phyloP scores from a whole-genome alignment of 495 filamentous ascomycete species.

The Aspergillus incahuasiensis region DNA sequence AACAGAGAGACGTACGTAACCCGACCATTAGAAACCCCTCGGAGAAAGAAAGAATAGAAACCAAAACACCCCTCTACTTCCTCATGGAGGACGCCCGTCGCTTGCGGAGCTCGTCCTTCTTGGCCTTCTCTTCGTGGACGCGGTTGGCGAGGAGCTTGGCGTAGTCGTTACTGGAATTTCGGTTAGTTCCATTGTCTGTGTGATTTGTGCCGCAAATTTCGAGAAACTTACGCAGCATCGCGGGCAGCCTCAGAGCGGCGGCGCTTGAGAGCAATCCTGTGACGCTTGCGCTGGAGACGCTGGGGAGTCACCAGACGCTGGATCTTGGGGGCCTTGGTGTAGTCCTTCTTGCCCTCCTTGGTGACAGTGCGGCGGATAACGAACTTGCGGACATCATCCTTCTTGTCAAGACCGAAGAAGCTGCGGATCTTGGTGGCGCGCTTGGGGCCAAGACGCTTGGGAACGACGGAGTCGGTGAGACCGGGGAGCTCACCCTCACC shows the following conservation, averaged over 20 bases:
- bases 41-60: conserved; percentile 14
- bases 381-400: conserved; percentile 99
- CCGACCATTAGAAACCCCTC: conserved; percentile 33
- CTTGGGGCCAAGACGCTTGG: conserved; percentile 98
- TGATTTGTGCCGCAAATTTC: background rate
- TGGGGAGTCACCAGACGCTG: conserved; percentile 99
- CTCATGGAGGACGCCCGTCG: conserved; percentile 92
- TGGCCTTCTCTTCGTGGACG: conserved; percentile 87
- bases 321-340: conserved; percentile 99
- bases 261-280: conserved; percentile 94
- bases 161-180: conserved; percentile 69
- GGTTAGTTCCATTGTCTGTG: conserved; percentile 30
- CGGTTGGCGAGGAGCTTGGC: conserved; percentile 89
- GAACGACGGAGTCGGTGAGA: conserved; percentile 92
- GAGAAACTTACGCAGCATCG: conserved; percentile 88
- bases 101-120: conserved; percentile 90
- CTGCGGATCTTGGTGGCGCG: conserved; percentile 97
- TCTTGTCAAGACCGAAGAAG: conserved; percentile 98
- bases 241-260: conserved; percentile 89
- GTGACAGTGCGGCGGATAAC: conserved; percentile 99
- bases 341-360: conserved; percentile 90
- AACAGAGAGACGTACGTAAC: conserved; percentile 30
- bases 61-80: conserved; percentile 60
- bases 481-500: conserved; percentile 90
- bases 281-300: conserved; percentile 99